These are phyloP conservation scores for Miamiensis avidus DNA, from an alignment of 169 alveolate genomes.

Conservation along the genomic window DNA sequence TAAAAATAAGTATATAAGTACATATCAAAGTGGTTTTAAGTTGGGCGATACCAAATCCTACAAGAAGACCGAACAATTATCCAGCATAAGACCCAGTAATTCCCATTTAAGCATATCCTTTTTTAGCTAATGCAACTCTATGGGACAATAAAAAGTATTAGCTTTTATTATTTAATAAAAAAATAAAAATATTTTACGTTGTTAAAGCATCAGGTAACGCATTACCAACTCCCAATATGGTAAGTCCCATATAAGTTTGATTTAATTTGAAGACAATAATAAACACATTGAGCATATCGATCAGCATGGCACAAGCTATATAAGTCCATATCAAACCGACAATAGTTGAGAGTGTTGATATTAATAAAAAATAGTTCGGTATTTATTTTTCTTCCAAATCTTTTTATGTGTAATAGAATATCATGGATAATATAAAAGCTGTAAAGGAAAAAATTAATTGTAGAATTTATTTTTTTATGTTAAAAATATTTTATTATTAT, in stretches of 20 bases:
- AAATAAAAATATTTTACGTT: neutral
- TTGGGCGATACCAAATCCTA: neutral
- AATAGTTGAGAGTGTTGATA: neutral
- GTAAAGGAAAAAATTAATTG: neutral
- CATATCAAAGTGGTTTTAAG: neutral
- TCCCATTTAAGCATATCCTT: conserved; percentile 37
- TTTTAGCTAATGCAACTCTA: conserved; percentile 14
- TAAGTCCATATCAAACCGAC: conserved; percentile 24
- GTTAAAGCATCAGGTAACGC: conserved; percentile 31
- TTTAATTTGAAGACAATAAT: conserved; percentile 11
- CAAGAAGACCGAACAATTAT: conserved; percentile 19
- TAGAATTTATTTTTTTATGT: too few species aligned
- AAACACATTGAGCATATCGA: conserved; percentile 13
- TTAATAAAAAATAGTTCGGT: neutral
- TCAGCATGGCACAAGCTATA: conserved; percentile 7
- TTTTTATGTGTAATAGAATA: neutral
- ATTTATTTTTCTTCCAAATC: neutral
- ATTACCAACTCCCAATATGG: conserved; percentile 32
- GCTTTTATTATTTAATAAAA: too few species aligned
- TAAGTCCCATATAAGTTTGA: conserved; percentile 21
- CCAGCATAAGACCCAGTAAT: conserved; percentile 33
- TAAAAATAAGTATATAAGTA: too few species aligned
- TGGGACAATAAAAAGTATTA: too few species aligned
- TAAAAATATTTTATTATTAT: too few species aligned
- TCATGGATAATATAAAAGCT: neutral